phyloP scores from a whole-genome alignment of 176 grass and related monocot species.

The Cocos nucifera region DNA sequence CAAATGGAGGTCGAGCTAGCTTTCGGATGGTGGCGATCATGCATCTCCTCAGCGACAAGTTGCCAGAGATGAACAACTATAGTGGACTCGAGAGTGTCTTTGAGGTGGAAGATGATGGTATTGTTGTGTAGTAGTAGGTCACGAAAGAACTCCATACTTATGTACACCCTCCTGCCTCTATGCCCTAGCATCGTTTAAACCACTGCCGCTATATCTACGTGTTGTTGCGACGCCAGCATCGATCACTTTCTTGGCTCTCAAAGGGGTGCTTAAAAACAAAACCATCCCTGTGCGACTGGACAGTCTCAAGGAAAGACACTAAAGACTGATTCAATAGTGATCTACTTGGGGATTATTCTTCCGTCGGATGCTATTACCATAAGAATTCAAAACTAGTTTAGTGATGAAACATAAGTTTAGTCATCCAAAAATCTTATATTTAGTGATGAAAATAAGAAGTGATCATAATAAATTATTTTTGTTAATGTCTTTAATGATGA shows the following conservation, averaged over 20 bases:
- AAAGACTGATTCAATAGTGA: conserved; percentile 42
- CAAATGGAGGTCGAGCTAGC: background rate
- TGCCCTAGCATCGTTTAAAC: conserved; percentile 32
- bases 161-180: conserved; percentile 9
- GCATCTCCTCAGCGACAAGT: conserved; percentile 36
- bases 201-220: conserved; percentile 52
- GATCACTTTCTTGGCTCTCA: conserved; percentile 52
- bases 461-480: no score
- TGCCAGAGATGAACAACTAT: conserved; percentile 30
- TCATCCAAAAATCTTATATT: no score
- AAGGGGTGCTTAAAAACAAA: conserved; percentile 62
- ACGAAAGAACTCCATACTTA: conserved; percentile 58
- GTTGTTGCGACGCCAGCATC: conserved; percentile 47
- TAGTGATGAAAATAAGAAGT: no score
- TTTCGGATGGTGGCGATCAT: conserved; percentile 5
- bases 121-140: conserved; percentile 64
- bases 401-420: no score
- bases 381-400: no score
- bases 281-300: conserved; percentile 47
- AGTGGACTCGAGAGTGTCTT: conserved; percentile 31
- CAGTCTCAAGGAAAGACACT: conserved; percentile 36
- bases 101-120: conserved; percentile 59
- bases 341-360: background rate
- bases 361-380: no score
- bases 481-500: no score